These are phyloP conservation scores for Rhazya stricta DNA, from an alignment of 257 asterid genomes.

Conservation along the genomic window DNA sequence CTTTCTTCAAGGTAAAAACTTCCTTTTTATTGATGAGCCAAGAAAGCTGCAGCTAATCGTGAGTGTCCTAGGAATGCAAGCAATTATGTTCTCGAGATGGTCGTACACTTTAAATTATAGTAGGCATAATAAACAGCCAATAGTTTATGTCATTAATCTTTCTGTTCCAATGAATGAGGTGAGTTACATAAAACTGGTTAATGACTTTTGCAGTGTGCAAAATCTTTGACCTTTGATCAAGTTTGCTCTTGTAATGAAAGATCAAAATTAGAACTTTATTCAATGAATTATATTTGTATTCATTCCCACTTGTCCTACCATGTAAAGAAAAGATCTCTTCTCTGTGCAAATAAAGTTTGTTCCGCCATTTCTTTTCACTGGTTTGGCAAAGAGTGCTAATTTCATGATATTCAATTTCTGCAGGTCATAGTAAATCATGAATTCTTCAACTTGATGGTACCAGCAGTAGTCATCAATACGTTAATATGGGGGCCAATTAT, in stretches of 20 bases:
- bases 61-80: not conserved
- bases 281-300: not conserved
- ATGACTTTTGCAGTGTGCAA: not conserved
- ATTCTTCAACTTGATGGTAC: slow-evolving; percentile 68
- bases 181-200: not conserved
- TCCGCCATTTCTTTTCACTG: not conserved
- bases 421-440: slow-evolving; percentile 55
- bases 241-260: not conserved
- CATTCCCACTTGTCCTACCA: not conserved
- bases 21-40: not conserved
- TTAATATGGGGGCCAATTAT: slow-evolving; percentile 86
- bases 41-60: not conserved
- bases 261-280: not conserved
- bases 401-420: slow-evolving; percentile 20
- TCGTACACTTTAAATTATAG: not conserved
- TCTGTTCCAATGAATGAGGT: not conserved
- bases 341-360: not conserved
- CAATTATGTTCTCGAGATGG: not conserved
- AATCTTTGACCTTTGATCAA: not conserved
- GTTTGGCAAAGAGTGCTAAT: not conserved
- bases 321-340: not conserved
- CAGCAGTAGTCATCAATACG: slow-evolving; percentile 69
- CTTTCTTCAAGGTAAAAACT: not conserved
- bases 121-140: not conserved
- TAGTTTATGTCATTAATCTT: not conserved